A percentile compares a stretch with the other conserved stretches of the same genome.
Conservation (phyloP, 371 early-diverging fungal genomes). For the Zopfochytrium polystomum region DNA sequence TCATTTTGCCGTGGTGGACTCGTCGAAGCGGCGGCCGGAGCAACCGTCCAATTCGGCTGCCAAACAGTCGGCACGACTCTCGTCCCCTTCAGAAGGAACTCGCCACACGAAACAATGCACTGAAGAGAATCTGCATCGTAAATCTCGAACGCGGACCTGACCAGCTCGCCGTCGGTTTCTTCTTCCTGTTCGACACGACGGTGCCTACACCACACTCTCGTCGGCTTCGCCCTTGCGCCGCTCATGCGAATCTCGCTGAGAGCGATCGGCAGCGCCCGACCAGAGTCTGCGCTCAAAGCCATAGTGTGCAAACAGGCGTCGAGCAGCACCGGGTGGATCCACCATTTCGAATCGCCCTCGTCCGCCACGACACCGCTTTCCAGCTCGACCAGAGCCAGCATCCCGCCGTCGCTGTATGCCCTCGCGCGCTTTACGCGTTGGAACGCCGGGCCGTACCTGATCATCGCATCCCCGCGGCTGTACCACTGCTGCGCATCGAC, state of each 20-base stretch:
- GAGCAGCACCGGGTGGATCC: conserved; percentile 3
- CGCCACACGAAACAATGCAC: no score
- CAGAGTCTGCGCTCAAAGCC: not conserved
- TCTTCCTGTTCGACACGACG: not conserved
- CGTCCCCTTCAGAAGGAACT: no score
- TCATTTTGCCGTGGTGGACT: no score
- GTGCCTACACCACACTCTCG: not conserved
- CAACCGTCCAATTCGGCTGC: no score
- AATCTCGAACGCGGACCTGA: not conserved
- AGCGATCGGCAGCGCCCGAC: not conserved
- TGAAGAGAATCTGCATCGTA: conserved; percentile 4
- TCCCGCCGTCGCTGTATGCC: not conserved
- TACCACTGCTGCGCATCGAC: not conserved
- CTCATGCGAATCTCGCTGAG: not conserved
- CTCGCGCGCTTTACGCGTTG: not conserved
- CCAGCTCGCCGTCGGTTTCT: not conserved
- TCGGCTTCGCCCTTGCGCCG: no score
- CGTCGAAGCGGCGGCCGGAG: no score
- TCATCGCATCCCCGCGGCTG: not conserved
- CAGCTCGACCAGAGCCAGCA: not conserved
- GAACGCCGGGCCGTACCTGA: conserved; percentile 3
- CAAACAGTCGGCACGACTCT: no score
- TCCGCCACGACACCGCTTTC: no score
- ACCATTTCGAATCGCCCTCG: no score
- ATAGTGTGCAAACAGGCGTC: conserved; percentile 9